Evolutionary conservation across 2,329 filamentous ascomycete species (phyloP).

Genomic region (Cladosporium halotolerans): DNA sequence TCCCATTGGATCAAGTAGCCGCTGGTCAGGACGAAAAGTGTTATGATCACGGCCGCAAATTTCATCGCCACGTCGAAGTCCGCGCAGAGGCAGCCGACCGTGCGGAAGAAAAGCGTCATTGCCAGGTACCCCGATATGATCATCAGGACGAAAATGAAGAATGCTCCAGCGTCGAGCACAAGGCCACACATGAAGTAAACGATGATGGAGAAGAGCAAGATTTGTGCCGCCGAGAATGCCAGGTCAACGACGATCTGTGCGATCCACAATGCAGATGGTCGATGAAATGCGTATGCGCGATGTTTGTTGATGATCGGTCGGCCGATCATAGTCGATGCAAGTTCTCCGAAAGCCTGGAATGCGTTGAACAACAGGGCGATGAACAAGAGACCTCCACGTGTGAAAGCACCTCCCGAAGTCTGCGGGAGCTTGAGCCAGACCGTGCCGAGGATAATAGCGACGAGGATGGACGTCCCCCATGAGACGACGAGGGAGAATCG

Average conservation of each 20-base stretch:
- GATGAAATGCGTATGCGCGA: slow-evolving; percentile 73
- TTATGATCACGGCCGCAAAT: slow-evolving; percentile 69
- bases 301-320: slow-evolving; percentile 78
- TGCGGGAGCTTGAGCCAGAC: slow-evolving; percentile 67
- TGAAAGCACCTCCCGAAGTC: slow-evolving; percentile 64
- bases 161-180: slow-evolving; percentile 62
- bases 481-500: slow-evolving; percentile 68
- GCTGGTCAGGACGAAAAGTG: slow-evolving; percentile 71
- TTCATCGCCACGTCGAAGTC: slow-evolving; percentile 85
- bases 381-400: slow-evolving; percentile 75
- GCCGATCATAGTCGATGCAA: slow-evolving; percentile 68
- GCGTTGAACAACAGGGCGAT: slow-evolving; percentile 76
- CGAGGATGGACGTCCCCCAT: slow-evolving; percentile 64
- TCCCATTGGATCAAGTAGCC: slow-evolving; percentile 81
- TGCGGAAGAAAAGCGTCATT: slow-evolving; percentile 74
- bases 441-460: slow-evolving; percentile 73
- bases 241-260: slow-evolving; percentile 72
- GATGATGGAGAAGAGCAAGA: slow-evolving; percentile 65
- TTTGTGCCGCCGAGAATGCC: slow-evolving; percentile 63
- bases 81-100: slow-evolving; percentile 66
- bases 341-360: slow-evolving; percentile 77
- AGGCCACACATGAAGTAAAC: slow-evolving; percentile 75
- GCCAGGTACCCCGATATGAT: slow-evolving; percentile 36
- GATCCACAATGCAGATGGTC: slow-evolving; percentile 76
- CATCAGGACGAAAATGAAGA: slow-evolving; percentile 67